Evolutionary conservation across 2,329 filamentous ascomycete species (phyloP), one percentile per base, ranked within the genome.

Genomic region (Cordyceps cateniannulata): DNA sequence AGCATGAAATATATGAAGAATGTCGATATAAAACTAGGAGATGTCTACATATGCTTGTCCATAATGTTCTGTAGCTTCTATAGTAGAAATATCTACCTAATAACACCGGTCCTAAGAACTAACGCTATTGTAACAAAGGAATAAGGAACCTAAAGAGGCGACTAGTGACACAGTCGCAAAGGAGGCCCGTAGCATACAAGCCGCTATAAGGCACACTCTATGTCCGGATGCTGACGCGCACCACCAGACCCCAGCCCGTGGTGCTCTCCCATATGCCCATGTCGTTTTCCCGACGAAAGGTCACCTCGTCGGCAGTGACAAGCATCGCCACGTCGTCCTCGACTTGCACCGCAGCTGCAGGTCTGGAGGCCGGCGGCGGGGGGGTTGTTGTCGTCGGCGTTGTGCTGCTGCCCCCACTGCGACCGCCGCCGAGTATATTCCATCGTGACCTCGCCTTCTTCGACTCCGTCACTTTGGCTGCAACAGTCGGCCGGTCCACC

Each of bases 241-340:
- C 70, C 12, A 79, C 73, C 29, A 81, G 68, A 1, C 72, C 78
- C 69, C 72, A 80, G 0, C 78, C 78, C 2, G 69, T 72, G 62
- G 69, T 66, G 51, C 76, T 78, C 67, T 80, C 78, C 70, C 73
- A 76, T 1, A 81, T 66, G 0, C 77, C 78, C 63, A 80, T 70
- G 18, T 75, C 74, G 51, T 77, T 80, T 67, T 78, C 72, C 58
- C 65, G 66, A 14, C 78, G 68, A 60, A 81, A 79, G 1, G 76
- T 75, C 2, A 79, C 72, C 63, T 78, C 72, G 53, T 79, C 71
- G 1, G 75, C 73, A n/a, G 66, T 65, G 1, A 75, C 73, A 4
- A 59, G 66, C 72, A 79, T 76, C 32, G 62, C 68, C 3, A 74
- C 69, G 27, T 65, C 62, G 25, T 60, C 53, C 44, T 62, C 57